Conservation (phyloP, 306 rosid species). For the Cucumis cinereus region DNA sequence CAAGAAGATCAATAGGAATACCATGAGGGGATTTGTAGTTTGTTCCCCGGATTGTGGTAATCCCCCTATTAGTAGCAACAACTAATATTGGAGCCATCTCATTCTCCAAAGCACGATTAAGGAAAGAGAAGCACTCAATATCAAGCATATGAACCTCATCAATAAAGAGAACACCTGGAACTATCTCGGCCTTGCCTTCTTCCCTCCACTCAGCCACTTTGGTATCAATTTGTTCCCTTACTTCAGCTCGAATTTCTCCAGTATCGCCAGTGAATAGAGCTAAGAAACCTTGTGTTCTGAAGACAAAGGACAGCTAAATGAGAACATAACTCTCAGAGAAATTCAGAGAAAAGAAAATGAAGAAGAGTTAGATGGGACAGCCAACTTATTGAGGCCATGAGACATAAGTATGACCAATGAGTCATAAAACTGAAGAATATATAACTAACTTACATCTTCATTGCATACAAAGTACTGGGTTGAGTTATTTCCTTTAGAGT, state of each 20-base stretch:
- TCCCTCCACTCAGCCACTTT: slow-evolving; percentile 99
- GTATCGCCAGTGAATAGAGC: slow-evolving; percentile 97
- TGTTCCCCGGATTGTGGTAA: slow-evolving; percentile 86
- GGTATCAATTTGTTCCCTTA: slow-evolving; percentile 97
- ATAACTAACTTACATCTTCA: background rate
- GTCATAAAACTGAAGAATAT: background rate
- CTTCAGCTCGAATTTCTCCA: slow-evolving; percentile 96
- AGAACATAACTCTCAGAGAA: background rate
- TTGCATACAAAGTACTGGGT: background rate
- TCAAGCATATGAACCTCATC: slow-evolving; percentile 99
- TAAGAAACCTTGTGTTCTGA: slow-evolving; percentile 92
- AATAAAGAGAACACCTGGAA: slow-evolving; percentile 92
- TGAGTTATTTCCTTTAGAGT: background rate
- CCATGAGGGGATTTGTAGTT: slow-evolving; percentile 93
- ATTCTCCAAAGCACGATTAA: slow-evolving; percentile 87
- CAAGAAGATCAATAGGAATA: slow-evolving; percentile 88
- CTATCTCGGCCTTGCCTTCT: slow-evolving; percentile 97
- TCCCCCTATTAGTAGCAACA: slow-evolving; percentile 95
- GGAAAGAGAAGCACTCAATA: slow-evolving; percentile 89
- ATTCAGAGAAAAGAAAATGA: background rate
- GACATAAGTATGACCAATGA: background rate
- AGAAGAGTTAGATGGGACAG: background rate
- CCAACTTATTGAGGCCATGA: background rate
- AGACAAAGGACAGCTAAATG: slow-evolving; percentile 12
- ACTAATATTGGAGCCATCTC: slow-evolving; percentile 97